Conservation (phyloP, 2,329 filamentous ascomycete genomes). For the Lasiodiplodia sp. region DNA sequence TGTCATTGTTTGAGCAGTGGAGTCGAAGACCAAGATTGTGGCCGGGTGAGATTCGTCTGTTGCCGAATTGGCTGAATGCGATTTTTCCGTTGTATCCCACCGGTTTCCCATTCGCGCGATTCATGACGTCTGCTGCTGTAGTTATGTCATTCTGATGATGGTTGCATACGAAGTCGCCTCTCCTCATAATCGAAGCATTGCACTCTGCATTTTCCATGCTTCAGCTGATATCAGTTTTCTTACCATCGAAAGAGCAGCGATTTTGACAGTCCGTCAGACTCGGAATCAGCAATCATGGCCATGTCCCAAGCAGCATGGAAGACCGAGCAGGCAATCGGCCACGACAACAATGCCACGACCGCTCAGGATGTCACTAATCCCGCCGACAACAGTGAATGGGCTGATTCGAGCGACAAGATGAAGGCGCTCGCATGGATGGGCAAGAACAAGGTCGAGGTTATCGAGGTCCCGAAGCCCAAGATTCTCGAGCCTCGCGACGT, state of each 20-base stretch:
- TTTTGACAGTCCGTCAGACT: not conserved
- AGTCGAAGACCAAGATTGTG: not conserved
- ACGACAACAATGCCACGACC: conserved; percentile 69
- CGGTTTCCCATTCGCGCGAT: conserved; percentile 17
- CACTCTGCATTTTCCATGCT: not conserved
- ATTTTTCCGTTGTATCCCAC: not conserved
- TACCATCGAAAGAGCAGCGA: not conserved
- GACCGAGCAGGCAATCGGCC: conserved; percentile 72
- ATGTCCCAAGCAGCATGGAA: conserved; percentile 71
- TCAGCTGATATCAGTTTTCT: not conserved
- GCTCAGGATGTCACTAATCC: conserved; percentile 67
- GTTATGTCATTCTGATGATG: conserved; percentile 17
- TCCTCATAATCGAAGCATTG: too few species aligned
- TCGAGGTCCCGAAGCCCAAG: conserved; percentile 73
- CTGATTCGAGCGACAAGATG: conserved; percentile 66
- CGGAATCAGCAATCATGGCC: conserved; percentile 55
- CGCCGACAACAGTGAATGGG: conserved; percentile 49
- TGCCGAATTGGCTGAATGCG: conserved; percentile 15
- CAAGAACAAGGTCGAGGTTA: conserved; percentile 75
- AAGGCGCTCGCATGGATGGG: conserved; percentile 83
- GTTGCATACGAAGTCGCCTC: conserved; percentile 6
- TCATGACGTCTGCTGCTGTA: conserved; percentile 19
- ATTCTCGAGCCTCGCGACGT: conserved; percentile 78
- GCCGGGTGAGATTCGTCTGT: not conserved
- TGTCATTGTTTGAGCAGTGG: conserved; percentile 12